phyloP scores from a whole-genome alignment of 371 early-diverging fungal species.

The Thermomucor indicae-seudaticae region DNA sequence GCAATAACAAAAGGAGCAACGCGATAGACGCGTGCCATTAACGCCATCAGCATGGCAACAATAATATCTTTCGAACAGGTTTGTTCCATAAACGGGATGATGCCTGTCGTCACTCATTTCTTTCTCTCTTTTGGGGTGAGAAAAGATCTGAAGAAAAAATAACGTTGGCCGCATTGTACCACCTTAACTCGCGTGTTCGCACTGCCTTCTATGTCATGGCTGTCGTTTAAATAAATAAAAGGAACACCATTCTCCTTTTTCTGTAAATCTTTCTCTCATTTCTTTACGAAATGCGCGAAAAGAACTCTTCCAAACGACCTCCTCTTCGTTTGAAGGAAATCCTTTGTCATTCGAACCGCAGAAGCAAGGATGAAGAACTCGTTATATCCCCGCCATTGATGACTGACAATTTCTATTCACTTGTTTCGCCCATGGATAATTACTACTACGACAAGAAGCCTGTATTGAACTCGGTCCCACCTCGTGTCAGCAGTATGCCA shows the following conservation, averaged over 20 bases:
- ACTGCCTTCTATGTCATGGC: constrained; percentile 5
- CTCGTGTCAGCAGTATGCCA: constrained; percentile 12
- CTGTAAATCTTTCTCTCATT: background rate
- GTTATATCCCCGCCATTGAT: constrained; percentile 14
- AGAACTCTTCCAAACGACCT: constrained; percentile 4
- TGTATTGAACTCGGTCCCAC: constrained; percentile 8
- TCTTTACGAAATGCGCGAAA: background rate
- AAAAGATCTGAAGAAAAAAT: background rate
- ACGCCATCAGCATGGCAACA: no score
- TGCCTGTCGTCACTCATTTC: background rate
- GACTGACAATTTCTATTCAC: constrained; percentile 2
- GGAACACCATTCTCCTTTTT: background rate
- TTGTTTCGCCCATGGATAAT: constrained; percentile 13
- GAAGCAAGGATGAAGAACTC: constrained; percentile 1
- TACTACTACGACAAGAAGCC: background rate
- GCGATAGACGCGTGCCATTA: no score
- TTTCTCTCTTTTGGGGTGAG: background rate
- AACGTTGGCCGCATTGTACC: background rate
- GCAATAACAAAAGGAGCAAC: background rate
- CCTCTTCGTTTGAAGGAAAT: constrained; percentile 11
- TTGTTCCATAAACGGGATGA: background rate
- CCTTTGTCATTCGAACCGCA: constrained; percentile 7
- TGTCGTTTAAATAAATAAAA: background rate
- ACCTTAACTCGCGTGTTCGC: constrained; percentile 3
- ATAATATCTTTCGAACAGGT: no score